Percentiles rank a stretch among this genome's conserved stretches.
phyloP scores from a whole-genome alignment of 192 early-diverging fungal genomes.

The Gryganskiella cystojenkinii region DNA sequence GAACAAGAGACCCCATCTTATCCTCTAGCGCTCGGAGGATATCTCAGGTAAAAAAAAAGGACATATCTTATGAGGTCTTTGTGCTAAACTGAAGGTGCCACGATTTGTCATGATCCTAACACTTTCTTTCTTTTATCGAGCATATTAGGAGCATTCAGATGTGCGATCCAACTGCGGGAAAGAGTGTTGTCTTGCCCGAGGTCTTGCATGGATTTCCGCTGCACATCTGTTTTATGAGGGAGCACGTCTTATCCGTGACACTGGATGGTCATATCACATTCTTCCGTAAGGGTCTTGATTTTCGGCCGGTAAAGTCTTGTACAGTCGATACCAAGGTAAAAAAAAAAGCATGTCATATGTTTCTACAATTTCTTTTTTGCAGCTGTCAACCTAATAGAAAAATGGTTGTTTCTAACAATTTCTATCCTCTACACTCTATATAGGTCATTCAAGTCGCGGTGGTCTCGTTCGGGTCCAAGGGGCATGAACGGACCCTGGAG shows the following conservation, averaged over 20 bases:
- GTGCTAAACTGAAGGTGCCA: neutral
- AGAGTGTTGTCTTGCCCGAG: slow-evolving; percentile 1
- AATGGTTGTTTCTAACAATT: neutral
- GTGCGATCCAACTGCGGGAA: slow-evolving; percentile 2
- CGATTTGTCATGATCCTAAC: neutral
- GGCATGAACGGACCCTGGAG: neutral
- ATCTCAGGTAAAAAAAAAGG: slow-evolving; percentile 7
- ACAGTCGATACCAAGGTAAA: slow-evolving; percentile 23
- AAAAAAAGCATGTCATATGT: neutral
- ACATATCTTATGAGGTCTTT: neutral
- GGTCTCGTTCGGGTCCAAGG: slow-evolving; percentile 13
- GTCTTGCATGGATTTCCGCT: slow-evolving; percentile 28
- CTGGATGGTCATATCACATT: slow-evolving; percentile 30
- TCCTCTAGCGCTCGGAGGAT: slow-evolving; percentile 17
- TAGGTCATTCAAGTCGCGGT: slow-evolving; percentile 26
- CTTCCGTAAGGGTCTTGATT: slow-evolving; percentile 16
- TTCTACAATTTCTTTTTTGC: neutral
- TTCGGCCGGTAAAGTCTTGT: slow-evolving; percentile 10
- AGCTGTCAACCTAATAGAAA: neutral
- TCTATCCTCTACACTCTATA: neutral
- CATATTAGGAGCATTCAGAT: slow-evolving; percentile 12
- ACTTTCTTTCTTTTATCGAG: neutral
- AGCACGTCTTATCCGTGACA: slow-evolving; percentile 20
- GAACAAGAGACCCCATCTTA: neutral
- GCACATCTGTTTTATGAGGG: slow-evolving; percentile 13